Evolutionary conservation across 208 protist genomes (phyloP).

Genomic region (Zelonia costaricensis): DNA sequence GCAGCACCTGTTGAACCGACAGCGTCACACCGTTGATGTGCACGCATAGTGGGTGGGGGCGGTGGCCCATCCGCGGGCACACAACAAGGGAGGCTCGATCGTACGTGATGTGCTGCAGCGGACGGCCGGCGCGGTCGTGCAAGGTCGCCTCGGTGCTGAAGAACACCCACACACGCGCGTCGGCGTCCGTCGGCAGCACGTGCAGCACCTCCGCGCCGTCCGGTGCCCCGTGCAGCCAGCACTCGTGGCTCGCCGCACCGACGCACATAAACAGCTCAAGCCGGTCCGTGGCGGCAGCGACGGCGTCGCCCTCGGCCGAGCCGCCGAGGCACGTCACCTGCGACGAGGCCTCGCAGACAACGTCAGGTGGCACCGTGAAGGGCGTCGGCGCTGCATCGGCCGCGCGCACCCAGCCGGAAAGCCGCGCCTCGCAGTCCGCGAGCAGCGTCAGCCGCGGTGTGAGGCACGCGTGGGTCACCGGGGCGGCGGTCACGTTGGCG

Average conservation of each 20-base stretch:
- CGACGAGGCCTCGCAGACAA: constrained; percentile 21
- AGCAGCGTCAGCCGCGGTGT: constrained; percentile 4
- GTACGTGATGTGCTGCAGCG: constrained; percentile 5
- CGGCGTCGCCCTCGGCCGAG: not conserved
- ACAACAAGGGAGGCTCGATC: not conserved
- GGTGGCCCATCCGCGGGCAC: not conserved
- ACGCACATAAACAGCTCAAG: constrained; percentile 15
- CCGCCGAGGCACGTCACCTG: constrained; percentile 13
- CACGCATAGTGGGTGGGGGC: constrained; percentile 9
- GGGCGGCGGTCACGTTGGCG: constrained; percentile 1
- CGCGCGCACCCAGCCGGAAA: constrained; percentile 6
- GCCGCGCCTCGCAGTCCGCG: constrained; percentile 22
- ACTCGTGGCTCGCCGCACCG: constrained; percentile 7
- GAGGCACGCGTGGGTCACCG: constrained; percentile 15
- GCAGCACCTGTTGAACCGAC: constrained; percentile 4
- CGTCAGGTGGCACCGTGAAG: constrained; percentile 2
- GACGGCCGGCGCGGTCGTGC: constrained; percentile 5
- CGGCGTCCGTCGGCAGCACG: not conserved
- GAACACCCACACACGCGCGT: constrained; percentile 22
- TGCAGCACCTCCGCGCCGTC: not conserved
- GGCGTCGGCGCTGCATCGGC: not conserved
- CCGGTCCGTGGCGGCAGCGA: constrained; percentile 11
- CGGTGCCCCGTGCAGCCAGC: constrained; percentile 7
- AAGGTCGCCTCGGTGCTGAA: constrained; percentile 12
- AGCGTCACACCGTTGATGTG: not conserved